Evolutionary conservation across 345 rosid species (phyloP), one percentile per base, ranked within the genome.

Genomic region (Linum tenue): DNA sequence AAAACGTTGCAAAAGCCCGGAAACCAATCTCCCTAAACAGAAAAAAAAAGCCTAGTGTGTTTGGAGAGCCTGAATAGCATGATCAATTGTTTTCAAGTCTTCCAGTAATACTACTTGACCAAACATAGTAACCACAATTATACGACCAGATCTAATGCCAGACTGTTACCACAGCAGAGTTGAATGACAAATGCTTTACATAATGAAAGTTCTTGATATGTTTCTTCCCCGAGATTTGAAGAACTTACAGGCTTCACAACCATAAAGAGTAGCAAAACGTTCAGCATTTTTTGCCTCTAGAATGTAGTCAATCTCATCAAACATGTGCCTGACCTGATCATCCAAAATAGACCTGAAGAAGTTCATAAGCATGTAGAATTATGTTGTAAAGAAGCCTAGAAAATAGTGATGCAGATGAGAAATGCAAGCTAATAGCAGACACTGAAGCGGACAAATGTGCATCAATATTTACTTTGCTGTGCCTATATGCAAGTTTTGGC

Each of bases 291-390:
- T 81, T 58, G 89, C 99, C 80, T 94, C 96, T 35, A 75, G 77
- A 62, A 94, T 36, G 62, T 94, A 94, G 79, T 94, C 96, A 62
- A 88, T 90, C 79, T 94, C 99, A 44, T 88, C 97, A 72, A 94
- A 94, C 99, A 94, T 94, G 83, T 94, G 97, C 72, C 99, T 84
- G 66, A 94, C 97, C 99, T 94, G 87, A 81, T 74, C 77, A 85
- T 77, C 71, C 69, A 80, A 83, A 78, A 84, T 69, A 81, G 72
- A 73, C 74, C 78, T 78, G 74, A 79, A 77, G 78, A 75, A 42
- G 68, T 78, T 71, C 61, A 67, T 73, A 69, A 79, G 85, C 71
- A 73, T 75, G 80, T 56, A 70, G 43, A 63, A 60, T 48, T 57
- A 70, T 62, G 67, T 3, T 5, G 14, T 8, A 48, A 48, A 6